Evolutionary conservation across 129 eudicot species (phyloP), one percentile per base, ranked within the genome.

Genomic region (Solidago caesia): DNA sequence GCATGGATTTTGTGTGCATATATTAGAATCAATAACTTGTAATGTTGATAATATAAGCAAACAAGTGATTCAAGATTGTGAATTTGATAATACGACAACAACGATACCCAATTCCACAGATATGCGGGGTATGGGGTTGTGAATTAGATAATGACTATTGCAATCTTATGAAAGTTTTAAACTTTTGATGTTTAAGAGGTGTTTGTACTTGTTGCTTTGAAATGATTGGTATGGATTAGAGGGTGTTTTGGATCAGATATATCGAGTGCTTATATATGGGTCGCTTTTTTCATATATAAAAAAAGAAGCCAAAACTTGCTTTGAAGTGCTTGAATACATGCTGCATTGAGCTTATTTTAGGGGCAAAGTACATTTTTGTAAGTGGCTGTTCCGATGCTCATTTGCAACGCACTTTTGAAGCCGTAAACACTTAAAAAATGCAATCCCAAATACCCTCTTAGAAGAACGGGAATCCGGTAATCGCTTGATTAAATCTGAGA

Each of bases 1-100:
- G 29, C 26, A 14, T 7, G 8, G 68, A 63, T 63, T 63, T 63
- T 7, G 39, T 45, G 55, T 44, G 41, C 12, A 47, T 39, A 11
- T 8, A 44, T 21, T 46, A 27, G 62, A 45, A 46, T 68, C 75
- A 7, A 26, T 67, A 25, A 59, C 14, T 44, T 72, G 67, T 43
- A 58, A 72, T 43, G 52, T 44, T 43, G 47, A 10, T 63, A 2
- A 61, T 63, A 14, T n/a, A 26, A 14, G n/a, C 56, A 44, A 67
- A 27, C 41, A 76, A 45, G 39, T 66, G 10, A 7, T 33, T 44
- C 13, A 27, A 27, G 80, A 67, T 57, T 44, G 15, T 7, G 41
- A 57, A 15, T 9, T 51, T 9, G 57, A 13, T 8, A 8, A 52
- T 13, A 52, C 4, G 15, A 14, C 6, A 3, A 52, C 6, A 16